Percentiles rank a stretch among this genome's conserved stretches.
phyloP scores from a whole-genome alignment of 495 filamentous ascomycete species.

The Niebla homalea region DNA sequence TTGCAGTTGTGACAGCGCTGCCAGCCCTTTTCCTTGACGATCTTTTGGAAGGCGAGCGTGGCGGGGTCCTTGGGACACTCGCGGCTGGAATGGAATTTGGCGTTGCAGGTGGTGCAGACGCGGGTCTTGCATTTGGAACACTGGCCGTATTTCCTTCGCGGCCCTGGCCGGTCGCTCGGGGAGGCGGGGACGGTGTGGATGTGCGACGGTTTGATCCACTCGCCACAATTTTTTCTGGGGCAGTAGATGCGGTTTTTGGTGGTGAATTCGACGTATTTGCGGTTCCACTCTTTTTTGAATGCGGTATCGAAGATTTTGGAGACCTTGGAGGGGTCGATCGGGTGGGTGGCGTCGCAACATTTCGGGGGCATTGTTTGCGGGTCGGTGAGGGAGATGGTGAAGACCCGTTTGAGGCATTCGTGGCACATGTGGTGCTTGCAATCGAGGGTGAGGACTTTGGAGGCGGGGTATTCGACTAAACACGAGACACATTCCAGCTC shows the following conservation, averaged over 20 bases:
- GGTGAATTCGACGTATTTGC: conserved; percentile 59
- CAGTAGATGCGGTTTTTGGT: conserved; percentile 66
- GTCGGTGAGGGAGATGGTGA: conserved; percentile 58
- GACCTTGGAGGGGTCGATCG: conserved; percentile 56
- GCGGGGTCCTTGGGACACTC: conserved; percentile 64
- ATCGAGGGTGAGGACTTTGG: conserved; percentile 51
- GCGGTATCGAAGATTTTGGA: conserved; percentile 54
- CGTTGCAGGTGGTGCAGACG: conserved; percentile 61
- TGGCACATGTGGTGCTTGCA: conserved; percentile 73
- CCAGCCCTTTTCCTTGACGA: conserved; percentile 60
- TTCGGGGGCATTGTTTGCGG: conserved; percentile 67
- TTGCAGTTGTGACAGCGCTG: conserved; percentile 65
- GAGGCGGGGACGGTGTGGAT: conserved; percentile 38
- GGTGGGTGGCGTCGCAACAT: conserved; percentile 53
- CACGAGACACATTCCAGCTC: conserved; percentile 56
- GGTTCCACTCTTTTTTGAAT: conserved; percentile 68
- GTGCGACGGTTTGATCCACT: conserved; percentile 59
- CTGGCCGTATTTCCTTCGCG: conserved; percentile 37
- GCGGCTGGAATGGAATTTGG: conserved; percentile 51
- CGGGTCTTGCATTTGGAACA: conserved; percentile 59
- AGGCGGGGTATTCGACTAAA: conserved; percentile 42
- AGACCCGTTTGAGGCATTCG: conserved; percentile 56
- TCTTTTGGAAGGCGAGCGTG: conserved; percentile 47
- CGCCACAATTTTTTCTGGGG: conserved; percentile 52
- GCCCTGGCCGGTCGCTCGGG: conserved; percentile 15